Percentiles rank a stretch among this genome's conserved stretches.
phyloP scores from a whole-genome alignment of 495 filamentous ascomycete species.

The Cudoniella acicularis region DNA sequence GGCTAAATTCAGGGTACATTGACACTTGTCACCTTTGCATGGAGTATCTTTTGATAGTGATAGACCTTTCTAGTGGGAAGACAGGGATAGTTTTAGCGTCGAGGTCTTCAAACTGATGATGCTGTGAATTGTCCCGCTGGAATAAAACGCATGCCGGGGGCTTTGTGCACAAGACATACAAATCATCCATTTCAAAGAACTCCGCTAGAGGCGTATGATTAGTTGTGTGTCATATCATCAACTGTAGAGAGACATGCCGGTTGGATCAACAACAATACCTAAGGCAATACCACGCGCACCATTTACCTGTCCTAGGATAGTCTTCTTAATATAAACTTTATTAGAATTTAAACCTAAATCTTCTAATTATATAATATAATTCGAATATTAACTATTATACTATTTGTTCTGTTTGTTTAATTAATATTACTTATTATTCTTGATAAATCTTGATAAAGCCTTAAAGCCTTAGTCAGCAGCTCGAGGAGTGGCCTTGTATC shows the following conservation, averaged over 20 bases:
- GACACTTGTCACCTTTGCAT: conserved; percentile 15
- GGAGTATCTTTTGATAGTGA: conserved; percentile 20
- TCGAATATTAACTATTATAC: too few species aligned
- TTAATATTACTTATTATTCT: too few species aligned
- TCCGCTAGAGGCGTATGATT: conserved; percentile 11
- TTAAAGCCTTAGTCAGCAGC: too few species aligned
- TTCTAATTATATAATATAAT: too few species aligned
- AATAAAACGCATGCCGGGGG: conserved; percentile 20
- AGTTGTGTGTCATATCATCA: conserved; percentile 6
- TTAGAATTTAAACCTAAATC: too few species aligned
- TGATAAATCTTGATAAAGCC: too few species aligned
- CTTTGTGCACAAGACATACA: conserved; percentile 21
- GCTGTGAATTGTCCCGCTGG: conserved; percentile 5
- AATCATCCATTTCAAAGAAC: conserved; percentile 16
- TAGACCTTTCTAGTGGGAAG: conserved; percentile 18
- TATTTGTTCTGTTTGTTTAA: too few species aligned
- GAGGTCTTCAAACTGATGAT: conserved; percentile 2
- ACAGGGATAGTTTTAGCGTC: conserved; percentile 17
- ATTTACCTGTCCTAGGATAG: conserved; percentile 14
- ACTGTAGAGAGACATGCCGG: conserved; percentile 12
- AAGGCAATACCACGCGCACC: conserved; percentile 9
- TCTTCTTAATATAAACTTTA: too few species aligned
- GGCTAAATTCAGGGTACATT: conserved; percentile 15
- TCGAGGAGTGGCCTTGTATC: too few species aligned
- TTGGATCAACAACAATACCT: conserved; percentile 17